phyloP scores from a whole-genome alignment of 306 rosid species.

The Ormosia semicastrata region DNA sequence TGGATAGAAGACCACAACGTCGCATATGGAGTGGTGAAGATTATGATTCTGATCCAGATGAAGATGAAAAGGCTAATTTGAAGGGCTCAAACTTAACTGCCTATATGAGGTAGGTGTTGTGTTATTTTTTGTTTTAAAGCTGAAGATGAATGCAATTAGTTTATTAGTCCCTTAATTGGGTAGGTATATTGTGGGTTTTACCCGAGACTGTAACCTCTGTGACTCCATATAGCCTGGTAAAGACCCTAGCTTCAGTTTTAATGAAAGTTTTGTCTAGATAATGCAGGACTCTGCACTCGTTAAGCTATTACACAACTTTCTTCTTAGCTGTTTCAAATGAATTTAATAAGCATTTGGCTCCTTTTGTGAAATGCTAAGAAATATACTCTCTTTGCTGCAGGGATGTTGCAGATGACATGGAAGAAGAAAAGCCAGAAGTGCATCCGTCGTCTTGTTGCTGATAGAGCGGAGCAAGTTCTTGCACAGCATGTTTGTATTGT shows the following conservation, averaged over 20 bases:
- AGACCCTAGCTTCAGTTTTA: neutral
- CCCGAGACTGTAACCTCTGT: neutral
- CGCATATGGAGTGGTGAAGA: conserved; percentile 83
- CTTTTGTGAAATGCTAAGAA: conserved; percentile 10
- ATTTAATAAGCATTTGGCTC: neutral
- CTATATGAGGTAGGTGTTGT: conserved; percentile 40
- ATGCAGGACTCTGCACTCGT: neutral
- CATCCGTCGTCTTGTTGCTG: conserved; percentile 32
- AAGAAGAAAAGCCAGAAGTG: conserved; percentile 48
- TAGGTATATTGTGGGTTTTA: neutral
- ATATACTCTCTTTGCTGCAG: conserved; percentile 29
- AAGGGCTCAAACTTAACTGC: conserved; percentile 21
- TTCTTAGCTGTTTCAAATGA: neutral
- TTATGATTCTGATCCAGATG: conserved; percentile 81
- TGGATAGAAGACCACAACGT: conserved; percentile 70
- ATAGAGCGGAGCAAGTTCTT: conserved; percentile 15
- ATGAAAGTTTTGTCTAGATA: neutral
- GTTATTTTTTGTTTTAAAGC: conserved; percentile 5
- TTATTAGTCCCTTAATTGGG: neutral
- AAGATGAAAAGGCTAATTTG: conserved; percentile 38
- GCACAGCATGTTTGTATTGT: conserved; percentile 14
- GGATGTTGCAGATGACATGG: conserved; percentile 58
- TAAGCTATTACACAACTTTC: neutral
- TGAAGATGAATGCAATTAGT: neutral
- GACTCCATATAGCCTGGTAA: neutral